These are phyloP conservation scores for Calonectria honghensis DNA, from an alignment of 2,329 filamentous ascomycete species.

Conservation along the genomic window DNA sequence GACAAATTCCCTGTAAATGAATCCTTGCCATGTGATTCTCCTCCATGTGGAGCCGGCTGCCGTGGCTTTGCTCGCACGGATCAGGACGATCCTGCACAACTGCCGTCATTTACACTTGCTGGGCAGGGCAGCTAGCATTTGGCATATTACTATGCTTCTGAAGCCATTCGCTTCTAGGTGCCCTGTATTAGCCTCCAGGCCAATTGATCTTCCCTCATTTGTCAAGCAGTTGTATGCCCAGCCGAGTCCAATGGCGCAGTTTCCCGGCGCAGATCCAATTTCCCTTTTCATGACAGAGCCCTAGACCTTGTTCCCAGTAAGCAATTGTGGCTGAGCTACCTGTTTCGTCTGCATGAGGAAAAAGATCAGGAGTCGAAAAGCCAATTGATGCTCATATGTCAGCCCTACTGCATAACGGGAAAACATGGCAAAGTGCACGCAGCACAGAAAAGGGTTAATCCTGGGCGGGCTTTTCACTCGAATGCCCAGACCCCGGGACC, in stretches of 20 bases:
- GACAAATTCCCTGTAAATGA: not conserved
- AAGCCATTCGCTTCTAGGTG: not conserved
- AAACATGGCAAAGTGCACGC: not conserved
- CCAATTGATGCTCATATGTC: not conserved
- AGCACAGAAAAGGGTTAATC: not conserved
- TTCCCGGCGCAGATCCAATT: not conserved
- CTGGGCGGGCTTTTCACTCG: not conserved
- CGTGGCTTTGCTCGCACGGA: not conserved
- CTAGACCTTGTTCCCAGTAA: not conserved
- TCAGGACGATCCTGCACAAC: not conserved
- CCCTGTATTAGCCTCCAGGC: not conserved
- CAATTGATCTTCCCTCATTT: not conserved
- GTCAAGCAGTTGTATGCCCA: not conserved
- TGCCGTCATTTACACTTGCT: not conserved
- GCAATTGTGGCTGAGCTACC: not conserved
- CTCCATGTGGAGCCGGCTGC: constrained; percentile 7
- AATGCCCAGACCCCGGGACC: not conserved
- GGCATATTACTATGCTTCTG: too few relatives aligned
- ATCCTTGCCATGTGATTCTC: not conserved
- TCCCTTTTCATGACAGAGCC: not conserved
- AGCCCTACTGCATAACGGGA: not conserved
- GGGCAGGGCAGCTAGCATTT: too few relatives aligned
- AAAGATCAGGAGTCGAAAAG: not conserved
- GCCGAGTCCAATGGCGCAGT: not conserved
- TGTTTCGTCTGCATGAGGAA: not conserved